A percentile compares a stretch with the other conserved stretches of the same genome.
These are phyloP conservation scores for Rubus parviflorus DNA, from an alignment of 306 rosid species.

Conservation along the genomic window DNA sequence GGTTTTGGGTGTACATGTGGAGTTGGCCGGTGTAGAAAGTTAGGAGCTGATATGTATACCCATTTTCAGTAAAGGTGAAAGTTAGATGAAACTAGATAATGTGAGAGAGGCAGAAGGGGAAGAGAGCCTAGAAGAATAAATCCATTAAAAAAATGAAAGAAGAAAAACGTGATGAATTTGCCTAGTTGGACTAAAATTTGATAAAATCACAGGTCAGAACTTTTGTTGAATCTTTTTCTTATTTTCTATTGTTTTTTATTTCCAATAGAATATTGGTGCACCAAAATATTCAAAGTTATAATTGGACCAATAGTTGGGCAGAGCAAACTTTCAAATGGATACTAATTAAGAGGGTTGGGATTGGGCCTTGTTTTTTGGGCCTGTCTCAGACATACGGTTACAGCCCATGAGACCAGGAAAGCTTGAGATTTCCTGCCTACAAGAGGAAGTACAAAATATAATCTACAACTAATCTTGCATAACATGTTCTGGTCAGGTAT, in stretches of 20 bases:
- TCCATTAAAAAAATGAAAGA: background rate
- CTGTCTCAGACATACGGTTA: background rate
- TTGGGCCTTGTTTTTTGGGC: background rate
- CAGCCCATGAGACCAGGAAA: background rate
- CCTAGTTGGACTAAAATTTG: background rate
- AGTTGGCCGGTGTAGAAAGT: background rate
- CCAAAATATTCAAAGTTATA: background rate
- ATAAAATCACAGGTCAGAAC: background rate
- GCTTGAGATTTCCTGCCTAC: background rate
- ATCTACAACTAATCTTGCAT: background rate
- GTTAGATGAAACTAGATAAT: background rate
- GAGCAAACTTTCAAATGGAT: background rate
- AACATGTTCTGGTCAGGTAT: background rate
- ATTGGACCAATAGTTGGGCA: conserved; percentile 1
- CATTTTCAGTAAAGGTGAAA: background rate
- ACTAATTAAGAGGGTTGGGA: background rate
- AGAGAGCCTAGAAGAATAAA: background rate
- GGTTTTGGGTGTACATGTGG: background rate
- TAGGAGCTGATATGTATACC: background rate
- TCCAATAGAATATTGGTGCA: background rate
- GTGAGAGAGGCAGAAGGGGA: background rate
- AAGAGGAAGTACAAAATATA: background rate
- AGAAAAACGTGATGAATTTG: background rate
- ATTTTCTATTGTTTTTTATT: background rate
- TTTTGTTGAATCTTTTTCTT: background rate